Conservation (phyloP, 768 basidiomycete genomes). For the Paxillus ammoniavirescens region DNA sequence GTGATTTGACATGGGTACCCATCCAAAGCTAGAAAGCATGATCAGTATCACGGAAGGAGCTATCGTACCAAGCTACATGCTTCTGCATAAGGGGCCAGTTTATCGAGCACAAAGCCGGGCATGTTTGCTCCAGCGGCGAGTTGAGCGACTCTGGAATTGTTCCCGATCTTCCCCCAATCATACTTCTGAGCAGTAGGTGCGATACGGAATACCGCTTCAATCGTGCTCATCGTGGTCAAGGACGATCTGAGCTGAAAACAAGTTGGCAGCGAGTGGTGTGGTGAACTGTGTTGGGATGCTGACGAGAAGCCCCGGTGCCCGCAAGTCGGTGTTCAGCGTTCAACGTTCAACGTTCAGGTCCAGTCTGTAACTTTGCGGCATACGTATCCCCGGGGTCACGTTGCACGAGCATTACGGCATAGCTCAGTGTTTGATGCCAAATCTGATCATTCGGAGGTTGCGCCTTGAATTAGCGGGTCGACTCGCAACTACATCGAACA, state of each 20-base stretch:
- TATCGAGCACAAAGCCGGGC: conserved; percentile 66
- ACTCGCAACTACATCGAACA: too few species aligned
- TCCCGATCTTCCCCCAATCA: conserved; percentile 92
- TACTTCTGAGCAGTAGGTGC: conserved; percentile 84
- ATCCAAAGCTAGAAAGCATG: conserved; percentile 80
- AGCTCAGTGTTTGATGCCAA: too few species aligned
- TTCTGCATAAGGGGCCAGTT: conserved; percentile 86
- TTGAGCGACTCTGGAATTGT: conserved; percentile 82
- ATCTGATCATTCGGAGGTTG: too few species aligned
- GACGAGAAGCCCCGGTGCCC: too few species aligned
- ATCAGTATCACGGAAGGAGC: conserved; percentile 2
- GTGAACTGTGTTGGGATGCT: neutral
- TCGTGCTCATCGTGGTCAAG: conserved; percentile 20
- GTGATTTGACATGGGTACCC: conserved; percentile 89
- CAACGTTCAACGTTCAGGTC: too few species aligned
- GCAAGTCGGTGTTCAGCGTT: too few species aligned
- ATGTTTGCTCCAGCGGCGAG: conserved; percentile 62
- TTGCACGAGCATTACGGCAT: too few species aligned
- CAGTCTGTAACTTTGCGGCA: too few species aligned
- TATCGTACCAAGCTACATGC: conserved; percentile 42
- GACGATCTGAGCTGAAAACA: neutral
- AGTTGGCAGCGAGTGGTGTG: neutral
- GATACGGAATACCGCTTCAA: conserved; percentile 68
- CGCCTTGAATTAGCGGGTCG: too few species aligned
- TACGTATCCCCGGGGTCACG: too few species aligned